Base-by-base conservation (phyloP, 1,284 basidiomycete species). In the Mycena citricolor region DNA sequence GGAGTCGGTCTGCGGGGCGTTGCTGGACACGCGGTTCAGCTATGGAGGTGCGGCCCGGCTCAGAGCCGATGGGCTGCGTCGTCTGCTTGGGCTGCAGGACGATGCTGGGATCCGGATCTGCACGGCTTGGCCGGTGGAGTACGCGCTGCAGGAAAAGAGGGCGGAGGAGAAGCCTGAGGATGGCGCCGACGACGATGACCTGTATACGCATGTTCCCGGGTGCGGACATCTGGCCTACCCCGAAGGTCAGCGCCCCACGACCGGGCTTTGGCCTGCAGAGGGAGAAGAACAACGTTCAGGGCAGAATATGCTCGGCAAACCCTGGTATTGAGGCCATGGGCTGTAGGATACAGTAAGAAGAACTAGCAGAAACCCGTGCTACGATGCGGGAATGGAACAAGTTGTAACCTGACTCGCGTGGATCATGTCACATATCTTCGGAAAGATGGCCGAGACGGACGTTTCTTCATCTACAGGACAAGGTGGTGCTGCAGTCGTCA, bases 171-270 rank as follows among this genome's bases (percentile, higher is more conserved):
- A n/a, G n/a, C n/a, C n/a, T n/a, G n/a, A n/a, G n/a, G n/a, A n/a
- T n/a, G n/a, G n/a, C n/a, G n/a, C n/a, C n/a, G n/a, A n/a, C n/a
- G n/a, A n/a, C n/a, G 26, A 29, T 12, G 35, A 44, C 21, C 10
- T 44, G 42, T 44, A 24, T 14, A 11, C 8, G 22, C 42, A 38
- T 24, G 22, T 19, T 5, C 29, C 34, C 12, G 42, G 35, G 21
- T 44, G 42, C 24, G 42, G 42, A 12, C 42, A 44, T 32, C 30
- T 38, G 2, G 42, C 30, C 5, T 44, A 44, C 29, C 42, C 42
- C 3, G 8, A 23, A 2, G 42, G 29, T n/a, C 35, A 32, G 42
- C 42, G 42, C 4, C 42, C 42, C 7, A 44, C 29, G 26, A 17
- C 42, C 17, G 35, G 42, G 5, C n/a, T 38, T 16, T 38, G 42